Conservation (phyloP, 331 rosid genomes). For the Saraca asoca region DNA sequence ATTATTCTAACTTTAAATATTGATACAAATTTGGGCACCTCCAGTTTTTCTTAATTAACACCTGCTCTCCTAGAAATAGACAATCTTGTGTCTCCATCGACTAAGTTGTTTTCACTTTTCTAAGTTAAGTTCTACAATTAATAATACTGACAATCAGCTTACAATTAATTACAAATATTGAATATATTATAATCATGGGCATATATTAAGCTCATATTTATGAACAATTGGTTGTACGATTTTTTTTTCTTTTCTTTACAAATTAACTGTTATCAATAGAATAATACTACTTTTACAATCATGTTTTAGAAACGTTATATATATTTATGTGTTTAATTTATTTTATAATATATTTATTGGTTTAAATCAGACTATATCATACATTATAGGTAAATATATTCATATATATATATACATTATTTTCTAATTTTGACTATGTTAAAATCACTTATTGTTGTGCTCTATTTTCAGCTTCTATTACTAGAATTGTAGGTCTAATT, state of each 20-base stretch:
- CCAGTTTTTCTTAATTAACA: slow-evolving; percentile 38
- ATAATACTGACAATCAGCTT: too few relatives aligned
- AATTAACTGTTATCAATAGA: slow-evolving; percentile 41
- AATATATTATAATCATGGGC: too few relatives aligned
- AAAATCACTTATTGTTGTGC: slow-evolving; percentile 25
- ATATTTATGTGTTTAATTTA: too few relatives aligned
- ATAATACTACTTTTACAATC: too few relatives aligned
- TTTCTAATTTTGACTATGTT: slow-evolving; percentile 35
- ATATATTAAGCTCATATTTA: too few relatives aligned
- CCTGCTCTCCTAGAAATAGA: slow-evolving; percentile 51
- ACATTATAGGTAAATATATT: too few relatives aligned
- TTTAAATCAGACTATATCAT: too few relatives aligned
- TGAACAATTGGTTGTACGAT: too few relatives aligned
- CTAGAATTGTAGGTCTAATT: slow-evolving; percentile 31
- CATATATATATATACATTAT: too few relatives aligned
- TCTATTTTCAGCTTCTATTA: slow-evolving; percentile 30
- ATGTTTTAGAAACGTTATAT: too few relatives aligned
- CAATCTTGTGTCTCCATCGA: slow-evolving; percentile 45
- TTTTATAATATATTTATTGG: too few relatives aligned
- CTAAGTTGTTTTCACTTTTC: slow-evolving; percentile 50
- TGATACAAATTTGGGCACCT: slow-evolving; percentile 61
- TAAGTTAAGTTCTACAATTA: not conserved
- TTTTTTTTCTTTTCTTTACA: slow-evolving; percentile 3
- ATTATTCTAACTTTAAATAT: slow-evolving; percentile 47
- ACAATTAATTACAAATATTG: too few relatives aligned